Evolutionary conservation across 169 alveolate species (phyloP).

Genomic region (Eimeria maxima): DNA sequence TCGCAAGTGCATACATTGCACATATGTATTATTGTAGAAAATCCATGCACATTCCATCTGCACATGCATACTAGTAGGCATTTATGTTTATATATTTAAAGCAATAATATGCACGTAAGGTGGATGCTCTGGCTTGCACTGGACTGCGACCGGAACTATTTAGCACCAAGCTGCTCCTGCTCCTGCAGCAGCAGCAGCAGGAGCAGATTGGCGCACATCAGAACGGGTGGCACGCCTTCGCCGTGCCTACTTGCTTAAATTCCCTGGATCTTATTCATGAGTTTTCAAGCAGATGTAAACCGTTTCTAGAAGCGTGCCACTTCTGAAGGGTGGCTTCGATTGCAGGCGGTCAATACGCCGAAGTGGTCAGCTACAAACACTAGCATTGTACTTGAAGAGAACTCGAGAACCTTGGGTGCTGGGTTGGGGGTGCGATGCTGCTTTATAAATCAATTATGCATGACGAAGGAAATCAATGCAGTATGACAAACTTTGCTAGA

Average conservation of each 20-base stretch:
- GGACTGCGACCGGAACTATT: no score
- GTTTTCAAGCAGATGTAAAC: background rate
- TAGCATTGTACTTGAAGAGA: background rate
- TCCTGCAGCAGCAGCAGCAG: no score
- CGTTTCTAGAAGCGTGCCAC: background rate
- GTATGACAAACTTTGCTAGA: background rate
- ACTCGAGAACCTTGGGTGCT: background rate
- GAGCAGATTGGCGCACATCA: no score
- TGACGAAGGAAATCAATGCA: background rate
- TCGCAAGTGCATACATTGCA: no score
- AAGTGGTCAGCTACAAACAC: background rate
- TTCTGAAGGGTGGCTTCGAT: background rate
- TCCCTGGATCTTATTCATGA: background rate
- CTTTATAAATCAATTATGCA: background rate
- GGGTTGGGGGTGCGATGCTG: background rate
- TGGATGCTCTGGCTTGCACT: no score
- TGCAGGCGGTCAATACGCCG: background rate
- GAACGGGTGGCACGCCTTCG: no score
- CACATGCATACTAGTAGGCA: no score
- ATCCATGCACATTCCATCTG: no score
- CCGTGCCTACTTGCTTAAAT: background rate
- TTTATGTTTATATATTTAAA: no score
- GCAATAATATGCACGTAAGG: no score
- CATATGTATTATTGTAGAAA: no score
- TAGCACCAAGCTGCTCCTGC: no score